Evolutionary conservation across 2,329 filamentous ascomycete genomes (phyloP).

Genomic region (Colletotrichum sp.): DNA sequence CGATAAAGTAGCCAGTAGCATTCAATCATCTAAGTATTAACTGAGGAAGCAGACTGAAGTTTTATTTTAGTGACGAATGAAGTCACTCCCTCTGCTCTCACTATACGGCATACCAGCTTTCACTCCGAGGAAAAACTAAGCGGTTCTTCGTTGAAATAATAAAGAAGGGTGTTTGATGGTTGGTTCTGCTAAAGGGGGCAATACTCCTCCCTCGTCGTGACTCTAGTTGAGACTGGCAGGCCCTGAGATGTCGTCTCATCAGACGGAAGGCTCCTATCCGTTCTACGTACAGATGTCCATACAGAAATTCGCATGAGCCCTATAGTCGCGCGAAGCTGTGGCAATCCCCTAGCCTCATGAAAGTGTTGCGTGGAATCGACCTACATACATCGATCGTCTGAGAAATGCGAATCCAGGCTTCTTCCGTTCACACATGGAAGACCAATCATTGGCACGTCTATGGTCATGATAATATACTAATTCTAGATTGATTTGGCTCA

Average conservation of each 20-base stretch:
- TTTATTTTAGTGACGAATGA: too few relatives aligned
- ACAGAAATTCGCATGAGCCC: not conserved
- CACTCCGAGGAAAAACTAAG: not conserved
- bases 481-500: too few relatives aligned
- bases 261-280: not conserved
- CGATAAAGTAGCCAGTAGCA: too few relatives aligned
- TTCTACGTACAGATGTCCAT: not conserved
- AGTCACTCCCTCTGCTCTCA: too few relatives aligned
- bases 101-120: too few relatives aligned
- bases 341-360: not conserved
- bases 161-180: not conserved
- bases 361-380: not conserved
- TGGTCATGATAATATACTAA: too few relatives aligned
- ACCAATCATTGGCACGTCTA: not conserved
- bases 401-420: not conserved
- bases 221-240: not conserved
- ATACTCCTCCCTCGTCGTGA: not conserved
- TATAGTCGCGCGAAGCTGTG: too few relatives aligned
- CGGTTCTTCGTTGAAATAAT: not conserved
- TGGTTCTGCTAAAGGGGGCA: not conserved
- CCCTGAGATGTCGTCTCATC: not conserved
- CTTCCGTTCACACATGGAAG: not conserved
- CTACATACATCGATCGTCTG: not conserved
- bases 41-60: too few relatives aligned
- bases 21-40: too few relatives aligned